Base-by-base conservation (phyloP, 192 early-diverging fungal species). In the Cetraspora pellucida region DNA sequence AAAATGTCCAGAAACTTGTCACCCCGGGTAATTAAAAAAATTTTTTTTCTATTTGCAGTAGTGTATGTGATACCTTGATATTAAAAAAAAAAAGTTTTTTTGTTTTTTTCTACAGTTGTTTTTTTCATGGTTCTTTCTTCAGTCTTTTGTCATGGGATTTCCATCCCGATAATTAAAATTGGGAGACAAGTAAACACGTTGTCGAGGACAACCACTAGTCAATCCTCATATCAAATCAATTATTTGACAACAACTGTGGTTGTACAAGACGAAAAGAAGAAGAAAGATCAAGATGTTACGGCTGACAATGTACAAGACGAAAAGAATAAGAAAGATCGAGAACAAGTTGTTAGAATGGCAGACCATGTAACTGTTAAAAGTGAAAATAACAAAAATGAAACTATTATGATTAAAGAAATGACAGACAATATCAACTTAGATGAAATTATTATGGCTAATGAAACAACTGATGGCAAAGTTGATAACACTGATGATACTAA, bases 71-170 rank as follows among this genome's bases (percentile, higher is more conserved):
- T 27, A 10, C 25, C 10, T 7, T 68, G 47, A 25, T 1, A 8
- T 14, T 8, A 13, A 17, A 13, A 44, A n/a, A 25, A 25, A 37
- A 17, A 25, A 27, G 14, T 46, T 14, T 37, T 44, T 28, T 27
- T n/a, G n/a, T n/a, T n/a, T 68, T 25, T 88, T 37, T 79, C 79
- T 46, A 87, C 89, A 9, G 81, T 94, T 3, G 88, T 93, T 2
- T 83, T 89, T 23, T 90, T 93, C 66, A 72, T 95, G 68, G 94
- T 97, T 19, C 81, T 95, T 37, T 85, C 88, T 10, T 93, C 92
- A 49, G 90, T 97, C 10, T 46, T 95, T 17, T 85, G 94, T 25
- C 95, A 97, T 75, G 95, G 95, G 45, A 82, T 90, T 5, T 91
- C 93, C 0, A 91, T 95, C 4, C 90, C 91, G 23, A 14, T 68